Base-by-base conservation (phyloP, 805 yeast genomes). In the Yamadazyma nakazawae region DNA sequence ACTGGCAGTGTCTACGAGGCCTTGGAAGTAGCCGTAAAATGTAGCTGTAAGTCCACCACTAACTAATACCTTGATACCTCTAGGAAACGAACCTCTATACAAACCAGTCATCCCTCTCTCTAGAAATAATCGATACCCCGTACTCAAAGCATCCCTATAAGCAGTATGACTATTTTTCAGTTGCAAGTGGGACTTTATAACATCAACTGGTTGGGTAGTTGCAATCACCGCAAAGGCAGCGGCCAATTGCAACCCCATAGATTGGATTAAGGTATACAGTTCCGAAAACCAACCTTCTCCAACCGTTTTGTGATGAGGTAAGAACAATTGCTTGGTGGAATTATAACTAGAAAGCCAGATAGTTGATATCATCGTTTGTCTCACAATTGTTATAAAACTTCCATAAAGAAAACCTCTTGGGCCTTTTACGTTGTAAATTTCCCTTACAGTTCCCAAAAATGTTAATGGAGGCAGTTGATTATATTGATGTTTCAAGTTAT, bases 141-240 rank as follows among this genome's bases (percentile, higher is more conserved):
- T 65, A 16, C 80, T 76, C 56, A 85, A 64, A 5, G 88, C 72
- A 64, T 84, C 88, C 48, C 72, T 75, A 60, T 84, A 85, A 2
- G 78, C 55, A 4, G 63, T 57, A 57, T 74, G 74, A n/a, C 85
- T 81, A 59, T 83, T 80, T 56, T 82, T 79, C 57, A 89, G 80
- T 65, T 90, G 97, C 80, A 90, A 80, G 59, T 96, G 78, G 2
- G 97, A 80, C 68, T 91, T 91, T 40, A 91, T 66, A 2, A 88
- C 88, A 66, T 91, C 97, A 25, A 91, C 70, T 0, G 97, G 97
- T 66, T 89, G 98, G 0, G 96, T 91, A 0, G 79, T 69, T 0
- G 79, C 80, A 18, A 88, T 86, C 25, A 88, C 95, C 0, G 89
- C 85, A 3, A 78, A 65, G 0, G 94, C 82, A 2, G 95, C 80